Evolutionary conservation across 441 rosid genomes (phyloP), one percentile per base, ranked within the genome.

Genomic region (Populus hybrid): DNA sequence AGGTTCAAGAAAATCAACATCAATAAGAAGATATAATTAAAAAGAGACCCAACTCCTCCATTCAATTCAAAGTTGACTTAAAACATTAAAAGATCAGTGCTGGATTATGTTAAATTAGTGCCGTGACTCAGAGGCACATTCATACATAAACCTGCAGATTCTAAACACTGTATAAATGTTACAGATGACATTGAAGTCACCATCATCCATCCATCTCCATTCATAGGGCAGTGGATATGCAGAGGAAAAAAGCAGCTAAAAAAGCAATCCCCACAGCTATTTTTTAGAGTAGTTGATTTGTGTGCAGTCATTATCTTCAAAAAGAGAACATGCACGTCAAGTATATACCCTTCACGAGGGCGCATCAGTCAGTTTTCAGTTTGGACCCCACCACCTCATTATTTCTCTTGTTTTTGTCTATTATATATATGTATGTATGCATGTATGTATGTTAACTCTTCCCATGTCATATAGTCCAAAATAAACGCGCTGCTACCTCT

Each of bases 271-370:
- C 26, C 12, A 16, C 12, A 63, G 26, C 50, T 3, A 36, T 14
- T 38, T 38, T 38, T 38, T 45, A 45, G 56, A 4, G 56, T 0
- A 45, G 20, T 45, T 38, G 26, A 28, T 16, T 2, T 28, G 2
- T n/a, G 8, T 16, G 61, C 9, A 29, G 83, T 82, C 86, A 61
- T 67, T 80, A n/a, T 86, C 84, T 66, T 64, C 14, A 50, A 71
- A 82, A 82, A 68, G 78, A 82, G 68, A 67, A 69, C 80, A 74
- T 35, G 81, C 45, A 80, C 83, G 78, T 83, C 76, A 82, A 71
- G 79, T 38, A 78, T 71, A 73, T 29, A 6, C 2, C 10, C 23
- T 64, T 72, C 28, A 26, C 7, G 28, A 24, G 66, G 3, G 53
- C n/a, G n/a, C n/a, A n/a, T n/a, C n/a, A n/a, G n/a, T n/a, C n/a